Percentiles rank a stretch among this genome's conserved stretches.
phyloP scores from a whole-genome alignment of 441 rosid species.

The Syzygium syzygioides region DNA sequence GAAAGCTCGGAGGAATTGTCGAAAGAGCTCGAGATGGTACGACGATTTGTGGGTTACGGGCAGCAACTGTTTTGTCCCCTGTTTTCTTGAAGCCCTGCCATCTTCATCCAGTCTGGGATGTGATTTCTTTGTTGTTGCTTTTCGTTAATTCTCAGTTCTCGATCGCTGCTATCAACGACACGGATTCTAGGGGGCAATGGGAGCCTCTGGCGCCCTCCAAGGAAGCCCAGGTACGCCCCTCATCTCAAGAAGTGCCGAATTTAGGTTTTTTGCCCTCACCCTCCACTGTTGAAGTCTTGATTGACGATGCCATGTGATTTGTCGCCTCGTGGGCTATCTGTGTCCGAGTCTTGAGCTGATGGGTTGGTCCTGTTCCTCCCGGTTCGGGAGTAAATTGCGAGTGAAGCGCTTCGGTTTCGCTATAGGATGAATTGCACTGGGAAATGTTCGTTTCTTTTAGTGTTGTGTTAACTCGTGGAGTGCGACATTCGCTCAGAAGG shows the following conservation, averaged over 20 bases:
- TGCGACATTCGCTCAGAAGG: not conserved
- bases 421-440: not conserved
- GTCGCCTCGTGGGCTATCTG: not conserved
- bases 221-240: constrained; percentile 76
- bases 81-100: not conserved
- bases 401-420: not conserved
- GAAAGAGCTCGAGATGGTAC: not conserved
- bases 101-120: not conserved
- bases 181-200: constrained; percentile 78
- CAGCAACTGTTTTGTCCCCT: not conserved
- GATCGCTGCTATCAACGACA: constrained; percentile 91
- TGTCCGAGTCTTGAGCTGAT: not conserved
- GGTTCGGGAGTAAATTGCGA: not conserved
- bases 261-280: not conserved
- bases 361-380: not conserved
- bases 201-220: constrained; percentile 98
- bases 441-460: not conserved
- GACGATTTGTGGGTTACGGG: not conserved
- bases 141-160: constrained; percentile 54
- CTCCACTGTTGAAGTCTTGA: not conserved
- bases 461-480: not conserved
- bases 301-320: not conserved
- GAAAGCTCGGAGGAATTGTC: not conserved
- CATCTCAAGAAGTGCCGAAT: not conserved
- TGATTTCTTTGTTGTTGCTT: not conserved